Conservation (phyloP, 2,329 filamentous ascomycete genomes). For the Herpotrichia juniperi region DNA sequence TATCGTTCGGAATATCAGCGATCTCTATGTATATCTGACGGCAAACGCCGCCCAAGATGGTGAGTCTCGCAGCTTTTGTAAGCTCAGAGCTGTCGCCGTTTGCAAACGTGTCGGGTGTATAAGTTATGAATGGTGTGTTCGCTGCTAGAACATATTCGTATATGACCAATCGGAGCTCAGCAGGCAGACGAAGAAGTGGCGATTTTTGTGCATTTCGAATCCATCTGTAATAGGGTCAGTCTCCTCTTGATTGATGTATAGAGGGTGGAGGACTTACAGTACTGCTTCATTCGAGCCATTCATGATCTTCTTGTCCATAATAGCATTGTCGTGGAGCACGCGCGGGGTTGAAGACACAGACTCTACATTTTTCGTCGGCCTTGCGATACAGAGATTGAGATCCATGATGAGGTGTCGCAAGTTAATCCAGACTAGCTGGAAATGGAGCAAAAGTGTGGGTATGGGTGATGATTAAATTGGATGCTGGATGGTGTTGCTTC, state of each 20-base stretch:
- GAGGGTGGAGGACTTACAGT: neutral
- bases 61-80: too few relatives aligned
- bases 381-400: neutral
- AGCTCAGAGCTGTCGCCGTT: too few relatives aligned
- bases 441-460: too few relatives aligned
- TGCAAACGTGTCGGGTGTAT: neutral
- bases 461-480: too few relatives aligned
- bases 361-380: neutral
- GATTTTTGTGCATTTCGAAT: neutral
- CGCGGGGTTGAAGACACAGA: too few relatives aligned
- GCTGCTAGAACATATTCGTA: conserved; percentile 18
- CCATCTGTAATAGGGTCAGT: neutral
- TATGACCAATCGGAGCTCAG: conserved; percentile 20
- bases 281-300: neutral
- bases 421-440: too few relatives aligned
- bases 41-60: too few relatives aligned
- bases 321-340: neutral
- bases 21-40: too few relatives aligned
- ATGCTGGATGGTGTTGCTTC: too few relatives aligned
- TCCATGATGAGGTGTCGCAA: neutral
- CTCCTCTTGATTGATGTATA: neutral
- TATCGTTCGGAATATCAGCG: too few relatives aligned
- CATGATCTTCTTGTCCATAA: neutral
- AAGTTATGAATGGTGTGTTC: neutral
- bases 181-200: conserved; percentile 12